Percentiles rank a stretch among this genome's conserved stretches.
These are phyloP conservation scores for Sergeia podlipaevii DNA, from an alignment of 208 protist genomes.

Conservation along the genomic window DNA sequence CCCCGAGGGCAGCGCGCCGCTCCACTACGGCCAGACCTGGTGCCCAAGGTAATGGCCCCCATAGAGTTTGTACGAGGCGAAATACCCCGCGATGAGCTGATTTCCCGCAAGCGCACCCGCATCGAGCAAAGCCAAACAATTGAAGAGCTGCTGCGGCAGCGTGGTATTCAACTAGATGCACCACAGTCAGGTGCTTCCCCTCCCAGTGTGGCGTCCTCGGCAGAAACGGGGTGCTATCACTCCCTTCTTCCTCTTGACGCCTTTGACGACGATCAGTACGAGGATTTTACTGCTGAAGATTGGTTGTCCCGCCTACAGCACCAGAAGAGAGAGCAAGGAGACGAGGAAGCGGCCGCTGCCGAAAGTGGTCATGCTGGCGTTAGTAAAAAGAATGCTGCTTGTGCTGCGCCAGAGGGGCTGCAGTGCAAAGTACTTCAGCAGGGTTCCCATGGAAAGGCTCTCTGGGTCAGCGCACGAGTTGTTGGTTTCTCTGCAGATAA, in stretches of 20 bases:
- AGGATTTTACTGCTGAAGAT: constrained; percentile 68
- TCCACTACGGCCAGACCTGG: constrained; percentile 11
- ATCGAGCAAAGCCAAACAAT: constrained; percentile 57
- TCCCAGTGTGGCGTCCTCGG: constrained; percentile 7
- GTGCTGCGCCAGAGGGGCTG: constrained; percentile 26
- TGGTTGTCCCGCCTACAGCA: constrained; percentile 36
- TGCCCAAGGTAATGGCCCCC: constrained; percentile 93
- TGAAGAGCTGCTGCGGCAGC: constrained; percentile 58
- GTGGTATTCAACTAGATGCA: constrained; percentile 30
- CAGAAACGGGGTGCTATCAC: constrained; percentile 34
- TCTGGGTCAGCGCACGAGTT: constrained; percentile 20
- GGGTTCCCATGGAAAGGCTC: constrained; percentile 1
- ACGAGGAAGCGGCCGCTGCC: no score
- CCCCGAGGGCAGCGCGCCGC: constrained; percentile 8
- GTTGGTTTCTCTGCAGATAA: constrained; percentile 14
- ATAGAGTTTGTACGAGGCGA: constrained; percentile 62
- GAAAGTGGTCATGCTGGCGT: no score
- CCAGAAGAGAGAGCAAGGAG: not conserved
- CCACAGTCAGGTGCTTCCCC: constrained; percentile 8
- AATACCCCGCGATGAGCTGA: constrained; percentile 73
- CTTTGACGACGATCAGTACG: constrained; percentile 91
- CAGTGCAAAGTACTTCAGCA: constrained; percentile 41
- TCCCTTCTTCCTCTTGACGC: constrained; percentile 86
- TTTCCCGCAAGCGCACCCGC: constrained; percentile 69
- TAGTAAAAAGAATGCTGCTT: no score